These are phyloP conservation scores for Tremellales sp. DNA, from an alignment of 1,284 basidiomycete species.

Conservation along the genomic window DNA sequence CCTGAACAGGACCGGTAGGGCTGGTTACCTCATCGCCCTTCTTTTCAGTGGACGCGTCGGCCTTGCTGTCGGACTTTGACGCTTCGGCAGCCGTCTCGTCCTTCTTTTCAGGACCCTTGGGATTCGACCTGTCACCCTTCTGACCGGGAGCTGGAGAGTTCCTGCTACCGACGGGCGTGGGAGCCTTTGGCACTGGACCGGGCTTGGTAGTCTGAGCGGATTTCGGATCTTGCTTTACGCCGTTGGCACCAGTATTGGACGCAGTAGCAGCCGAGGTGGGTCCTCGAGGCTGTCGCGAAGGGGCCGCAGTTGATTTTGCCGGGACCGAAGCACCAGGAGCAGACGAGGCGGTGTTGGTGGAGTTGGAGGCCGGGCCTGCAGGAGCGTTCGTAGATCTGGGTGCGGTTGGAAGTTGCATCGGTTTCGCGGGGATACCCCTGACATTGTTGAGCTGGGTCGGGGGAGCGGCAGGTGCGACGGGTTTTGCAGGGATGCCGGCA, in stretches of 20 bases:
- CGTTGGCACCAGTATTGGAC: not conserved
- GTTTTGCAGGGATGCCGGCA: not conserved
- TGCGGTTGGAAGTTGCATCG: not conserved
- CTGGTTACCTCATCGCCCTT: conserved; percentile 24
- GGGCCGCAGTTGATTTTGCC: conserved; percentile 35
- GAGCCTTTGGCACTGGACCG: not conserved
- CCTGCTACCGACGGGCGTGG: not conserved
- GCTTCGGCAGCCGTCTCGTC: conserved; percentile 39
- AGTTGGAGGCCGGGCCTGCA: conserved; percentile 5
- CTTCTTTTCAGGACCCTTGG: conserved; percentile 57
- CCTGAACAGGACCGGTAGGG: conserved; percentile 61
- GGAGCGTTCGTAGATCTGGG: not conserved
- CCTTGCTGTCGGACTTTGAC: conserved; percentile 26
- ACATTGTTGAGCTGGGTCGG: conserved; percentile 1
- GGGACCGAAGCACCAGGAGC: conserved; percentile 29
- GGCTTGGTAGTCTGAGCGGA: not conserved
- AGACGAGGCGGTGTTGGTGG: conserved; percentile 28
- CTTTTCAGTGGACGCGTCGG: conserved; percentile 20
- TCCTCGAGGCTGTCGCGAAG: conserved; percentile 8
- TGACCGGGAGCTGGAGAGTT: conserved; percentile 3
- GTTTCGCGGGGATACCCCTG: no score
- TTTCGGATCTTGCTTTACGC: not conserved
- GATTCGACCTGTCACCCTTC: conserved; percentile 8
- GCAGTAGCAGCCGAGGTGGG: conserved; percentile 2
- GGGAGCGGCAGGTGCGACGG: conserved; percentile 4